These are phyloP conservation scores for Diaporthe citri DNA, from an alignment of 2,329 filamentous ascomycete genomes.

Conservation along the genomic window DNA sequence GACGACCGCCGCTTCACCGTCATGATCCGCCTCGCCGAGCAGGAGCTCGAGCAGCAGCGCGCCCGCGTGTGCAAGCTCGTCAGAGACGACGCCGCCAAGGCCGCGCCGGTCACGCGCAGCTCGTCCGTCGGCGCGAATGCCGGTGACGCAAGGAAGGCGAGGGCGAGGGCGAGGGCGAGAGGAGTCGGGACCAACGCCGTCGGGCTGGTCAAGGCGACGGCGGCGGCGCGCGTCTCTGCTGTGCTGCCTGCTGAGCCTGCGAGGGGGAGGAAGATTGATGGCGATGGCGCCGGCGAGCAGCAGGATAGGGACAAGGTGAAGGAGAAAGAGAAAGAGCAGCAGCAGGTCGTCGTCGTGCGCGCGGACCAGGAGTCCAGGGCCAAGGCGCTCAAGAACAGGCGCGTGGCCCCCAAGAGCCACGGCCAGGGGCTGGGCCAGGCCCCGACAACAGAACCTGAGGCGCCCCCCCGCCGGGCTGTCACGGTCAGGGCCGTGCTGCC, in stretches of 20 bases:
- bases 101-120: conserved; percentile 17
- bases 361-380: neutral
- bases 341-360: neutral
- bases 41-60: conserved; percentile 32
- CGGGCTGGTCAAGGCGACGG: neutral
- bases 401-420: neutral
- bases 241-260: neutral
- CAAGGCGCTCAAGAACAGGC: conserved; percentile 8
- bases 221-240: neutral
- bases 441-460: neutral
- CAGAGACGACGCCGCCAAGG: neutral
- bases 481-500: neutral
- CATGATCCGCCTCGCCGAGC: conserved; percentile 30
- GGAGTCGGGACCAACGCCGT: conserved; percentile 3
- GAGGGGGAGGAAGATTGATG: neutral
- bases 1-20: conserved; percentile 27
- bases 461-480: neutral
- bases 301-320: neutral
- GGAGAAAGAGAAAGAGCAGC: neutral
- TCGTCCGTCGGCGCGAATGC: neutral
- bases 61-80: neutral
- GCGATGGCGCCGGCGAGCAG: neutral
- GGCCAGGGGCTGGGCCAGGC: neutral
- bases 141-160: neutral
- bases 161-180: too few species aligned